Evolutionary conservation across 805 yeast species (phyloP).

Genomic region (Dipodascus albidus): DNA sequence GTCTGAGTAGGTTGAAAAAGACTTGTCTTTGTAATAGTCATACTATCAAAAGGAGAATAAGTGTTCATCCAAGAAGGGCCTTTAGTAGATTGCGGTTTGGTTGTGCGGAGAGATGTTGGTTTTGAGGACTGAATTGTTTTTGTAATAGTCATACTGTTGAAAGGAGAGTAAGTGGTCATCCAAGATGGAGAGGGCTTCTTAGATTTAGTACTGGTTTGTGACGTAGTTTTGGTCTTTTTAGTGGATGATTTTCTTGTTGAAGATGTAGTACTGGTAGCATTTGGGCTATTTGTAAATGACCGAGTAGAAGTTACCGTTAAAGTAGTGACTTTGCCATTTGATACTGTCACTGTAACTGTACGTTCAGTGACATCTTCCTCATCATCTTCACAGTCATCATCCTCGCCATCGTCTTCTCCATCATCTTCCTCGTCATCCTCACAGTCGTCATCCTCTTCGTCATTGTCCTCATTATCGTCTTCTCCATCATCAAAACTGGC

Average conservation of each 20-base stretch:
- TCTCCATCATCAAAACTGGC: slow-evolving; percentile 12
- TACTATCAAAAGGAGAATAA: too few species aligned
- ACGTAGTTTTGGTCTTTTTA: neutral
- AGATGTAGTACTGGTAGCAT: neutral
- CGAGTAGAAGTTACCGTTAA: neutral
- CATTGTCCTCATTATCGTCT: slow-evolving; percentile 14
- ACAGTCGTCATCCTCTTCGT: slow-evolving; percentile 20
- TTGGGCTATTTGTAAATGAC: neutral
- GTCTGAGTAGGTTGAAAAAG: too few species aligned
- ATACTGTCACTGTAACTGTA: slow-evolving; percentile 3
- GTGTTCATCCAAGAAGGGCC: too few species aligned
- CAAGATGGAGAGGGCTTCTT: too few species aligned
- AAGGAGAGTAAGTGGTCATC: too few species aligned
- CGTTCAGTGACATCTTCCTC: slow-evolving; percentile 18
- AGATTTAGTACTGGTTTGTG: too few species aligned
- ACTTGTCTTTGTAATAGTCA: too few species aligned
- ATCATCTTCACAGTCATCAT: slow-evolving; percentile 12
- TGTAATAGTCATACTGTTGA: too few species aligned
- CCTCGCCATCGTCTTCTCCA: slow-evolving; percentile 13
- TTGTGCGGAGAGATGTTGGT: too few species aligned
- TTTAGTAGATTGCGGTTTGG: too few species aligned
- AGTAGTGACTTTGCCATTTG: neutral
- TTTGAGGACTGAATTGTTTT: too few species aligned
- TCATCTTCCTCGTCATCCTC: slow-evolving; percentile 8
- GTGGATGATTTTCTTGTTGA: neutral